Base-by-base conservation (phyloP, 352 stramenopile genomes). In the Globisporangium alternatum region DNA sequence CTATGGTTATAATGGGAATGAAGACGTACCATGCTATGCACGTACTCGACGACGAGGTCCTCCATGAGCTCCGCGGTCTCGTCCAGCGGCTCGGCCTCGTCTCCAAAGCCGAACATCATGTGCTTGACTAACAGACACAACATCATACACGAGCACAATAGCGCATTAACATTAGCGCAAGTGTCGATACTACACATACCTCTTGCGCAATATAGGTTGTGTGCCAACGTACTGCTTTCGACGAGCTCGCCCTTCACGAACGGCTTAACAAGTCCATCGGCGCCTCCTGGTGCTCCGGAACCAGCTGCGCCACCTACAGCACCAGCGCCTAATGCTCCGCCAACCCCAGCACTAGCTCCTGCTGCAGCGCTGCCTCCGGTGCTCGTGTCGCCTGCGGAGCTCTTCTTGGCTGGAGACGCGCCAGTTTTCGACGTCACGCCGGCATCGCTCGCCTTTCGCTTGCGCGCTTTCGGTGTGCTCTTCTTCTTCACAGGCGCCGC, bases 71-170 rank as follows among this genome's bases (percentile, higher is more conserved):
- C 74, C 1, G 80, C 80, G 5, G 81, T 87, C 69, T 93, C 88
- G n/a, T 81, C 74, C 37, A 91, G 62, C 9, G 88, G 81, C 51
- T 92, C 81, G 2, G 65, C 61, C 52, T 88, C 83, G 52, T 96
- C 88, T 0, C 88, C 88, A 67, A 96, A 96, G 25, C 88, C 88
- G 59, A 94, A 93, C 68, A 96, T 89, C 88, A 96, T 96, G 63
- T 94, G 82, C 55, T 95, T 96, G 68, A 96, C 88, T 96, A 56
- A 4, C 5, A 31, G 12, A 56, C 3, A 37, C 48, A 54, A 19
- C 17, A 22, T 28, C 2, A 30, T 19, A 56, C 3, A 35, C 48
- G 57, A 3, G 31, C n/a, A 62, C n/a, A 65, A 10, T n/a, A 51
- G 35, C 37, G 17, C 25, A 21, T 19, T 13, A 21, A 54, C 10